phyloP scores from a whole-genome alignment of 495 filamentous ascomycete species.

The Neurospora sp. region DNA sequence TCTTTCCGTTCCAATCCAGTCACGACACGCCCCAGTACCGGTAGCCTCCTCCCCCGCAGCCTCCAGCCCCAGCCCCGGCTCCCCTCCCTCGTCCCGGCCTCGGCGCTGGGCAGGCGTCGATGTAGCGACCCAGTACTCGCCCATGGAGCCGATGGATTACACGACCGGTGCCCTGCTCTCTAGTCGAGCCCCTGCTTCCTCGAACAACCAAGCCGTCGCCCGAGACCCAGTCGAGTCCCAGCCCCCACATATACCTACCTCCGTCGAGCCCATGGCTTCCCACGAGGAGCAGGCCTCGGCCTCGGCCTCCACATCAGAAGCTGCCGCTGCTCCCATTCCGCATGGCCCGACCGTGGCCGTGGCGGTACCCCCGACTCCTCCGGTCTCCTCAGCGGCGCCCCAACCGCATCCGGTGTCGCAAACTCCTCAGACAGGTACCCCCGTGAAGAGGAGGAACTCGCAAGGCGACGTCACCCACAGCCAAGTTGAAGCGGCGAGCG shows the following conservation, averaged over 20 bases:
- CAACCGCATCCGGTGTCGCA: constrained; percentile 26
- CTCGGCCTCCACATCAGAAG: not conserved
- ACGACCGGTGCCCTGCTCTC: constrained; percentile 25
- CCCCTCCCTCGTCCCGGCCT: constrained; percentile 13
- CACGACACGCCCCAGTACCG: constrained; percentile 23
- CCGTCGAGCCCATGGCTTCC: constrained; percentile 12
- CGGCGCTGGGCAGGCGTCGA: constrained; percentile 42
- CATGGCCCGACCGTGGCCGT: not conserved
- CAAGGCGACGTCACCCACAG: constrained; percentile 41
- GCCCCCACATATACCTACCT: constrained; percentile 7
- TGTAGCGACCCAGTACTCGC: constrained; percentile 48
- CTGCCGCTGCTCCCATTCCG: constrained; percentile 5
- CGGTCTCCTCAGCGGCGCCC: constrained; percentile 9
- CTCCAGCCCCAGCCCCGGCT: not conserved
- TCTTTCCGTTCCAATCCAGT: not conserved
- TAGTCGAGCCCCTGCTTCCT: constrained; percentile 14
- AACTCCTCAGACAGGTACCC: constrained; percentile 26
- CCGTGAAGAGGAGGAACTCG: constrained; percentile 35
- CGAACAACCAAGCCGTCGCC: constrained; percentile 3
- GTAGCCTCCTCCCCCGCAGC: not conserved
- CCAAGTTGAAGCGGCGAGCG: constrained; percentile 1
- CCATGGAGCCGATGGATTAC: constrained; percentile 36
- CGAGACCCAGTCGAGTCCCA: constrained; percentile 16
- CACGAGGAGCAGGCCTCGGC: constrained; percentile 10
- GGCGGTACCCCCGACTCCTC: not conserved